Evolutionary conservation across 768 basidiomycete species (phyloP).

Genomic region (Pilatotrama ljubarskyi): DNA sequence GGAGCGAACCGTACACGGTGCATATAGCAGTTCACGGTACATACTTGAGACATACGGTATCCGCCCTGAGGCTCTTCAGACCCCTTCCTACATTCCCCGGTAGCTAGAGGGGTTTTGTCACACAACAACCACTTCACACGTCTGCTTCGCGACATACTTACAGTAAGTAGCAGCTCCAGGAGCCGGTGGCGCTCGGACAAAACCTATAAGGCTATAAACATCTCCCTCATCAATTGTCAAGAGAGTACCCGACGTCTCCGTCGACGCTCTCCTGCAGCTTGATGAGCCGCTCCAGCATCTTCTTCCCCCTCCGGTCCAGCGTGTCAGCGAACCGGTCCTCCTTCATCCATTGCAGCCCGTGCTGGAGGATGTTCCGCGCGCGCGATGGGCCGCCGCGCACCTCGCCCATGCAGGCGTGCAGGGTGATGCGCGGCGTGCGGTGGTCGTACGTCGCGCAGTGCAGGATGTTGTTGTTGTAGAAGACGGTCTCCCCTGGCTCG

Average conservation of each 20-base stretch:
- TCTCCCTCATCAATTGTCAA: constrained; percentile 27
- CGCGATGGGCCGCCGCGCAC: constrained; percentile 59
- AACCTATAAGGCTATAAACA: no score
- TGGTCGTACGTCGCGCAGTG: constrained; percentile 70
- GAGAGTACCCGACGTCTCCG: constrained; percentile 55
- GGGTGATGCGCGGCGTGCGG: constrained; percentile 52
- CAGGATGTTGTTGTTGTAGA: constrained; percentile 79
- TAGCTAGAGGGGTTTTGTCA: no score
- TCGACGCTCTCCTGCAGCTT: constrained; percentile 47
- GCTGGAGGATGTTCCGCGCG: constrained; percentile 75
- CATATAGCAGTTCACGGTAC: no score
- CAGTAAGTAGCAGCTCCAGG: no score
- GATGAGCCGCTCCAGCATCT: constrained; percentile 62
- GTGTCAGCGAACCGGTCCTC: constrained; percentile 46
- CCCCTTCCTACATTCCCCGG: no score
- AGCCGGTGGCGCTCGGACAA: no score
- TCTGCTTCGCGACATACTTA: no score
- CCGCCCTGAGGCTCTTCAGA: no score
- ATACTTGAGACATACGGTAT: no score
- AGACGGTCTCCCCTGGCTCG: constrained; percentile 70
- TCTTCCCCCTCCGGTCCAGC: constrained; percentile 45
- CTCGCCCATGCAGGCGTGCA: constrained; percentile 71
- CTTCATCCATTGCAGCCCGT: constrained; percentile 72
- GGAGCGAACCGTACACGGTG: no score
- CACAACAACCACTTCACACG: no score